phyloP scores from a whole-genome alignment of 768 basidiomycete genomes.

The Lentinula detonsa region DNA sequence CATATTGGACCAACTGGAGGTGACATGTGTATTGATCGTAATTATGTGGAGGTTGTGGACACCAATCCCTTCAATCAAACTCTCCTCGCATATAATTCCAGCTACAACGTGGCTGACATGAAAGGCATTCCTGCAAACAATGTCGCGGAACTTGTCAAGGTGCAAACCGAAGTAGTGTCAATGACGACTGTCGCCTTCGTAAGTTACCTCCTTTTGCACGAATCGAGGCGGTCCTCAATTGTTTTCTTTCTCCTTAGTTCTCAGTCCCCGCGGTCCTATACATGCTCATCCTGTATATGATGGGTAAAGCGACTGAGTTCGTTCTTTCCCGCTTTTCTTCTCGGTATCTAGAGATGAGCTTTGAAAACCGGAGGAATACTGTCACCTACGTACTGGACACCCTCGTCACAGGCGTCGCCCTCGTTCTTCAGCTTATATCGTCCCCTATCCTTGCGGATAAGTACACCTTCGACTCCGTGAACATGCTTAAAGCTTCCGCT shows the following conservation, averaged over 20 bases:
- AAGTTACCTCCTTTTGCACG: neutral
- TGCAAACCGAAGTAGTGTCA: neutral
- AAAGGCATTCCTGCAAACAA: neutral
- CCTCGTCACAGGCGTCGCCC: neutral
- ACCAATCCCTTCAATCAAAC: neutral
- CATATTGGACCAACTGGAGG: constrained; percentile 9
- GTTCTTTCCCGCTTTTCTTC: neutral
- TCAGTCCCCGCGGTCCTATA: neutral
- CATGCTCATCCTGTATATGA: constrained; percentile 1
- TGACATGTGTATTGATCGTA: constrained; percentile 6
- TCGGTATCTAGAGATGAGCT: neutral
- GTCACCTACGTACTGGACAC: neutral
- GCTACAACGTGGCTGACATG: constrained; percentile 1
- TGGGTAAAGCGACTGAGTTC: neutral
- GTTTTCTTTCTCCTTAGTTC: neutral
- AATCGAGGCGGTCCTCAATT: neutral
- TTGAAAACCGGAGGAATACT: neutral
- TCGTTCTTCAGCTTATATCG: neutral
- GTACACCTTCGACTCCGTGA: neutral
- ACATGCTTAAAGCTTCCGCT: neutral
- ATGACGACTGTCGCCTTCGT: neutral
- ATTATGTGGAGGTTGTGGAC: neutral
- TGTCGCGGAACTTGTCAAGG: neutral
- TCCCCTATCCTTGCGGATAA: neutral
- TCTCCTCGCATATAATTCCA: neutral